These are phyloP conservation scores for Yarrowia bubula DNA, from an alignment of 805 yeast genomes.

Conservation along the genomic window DNA sequence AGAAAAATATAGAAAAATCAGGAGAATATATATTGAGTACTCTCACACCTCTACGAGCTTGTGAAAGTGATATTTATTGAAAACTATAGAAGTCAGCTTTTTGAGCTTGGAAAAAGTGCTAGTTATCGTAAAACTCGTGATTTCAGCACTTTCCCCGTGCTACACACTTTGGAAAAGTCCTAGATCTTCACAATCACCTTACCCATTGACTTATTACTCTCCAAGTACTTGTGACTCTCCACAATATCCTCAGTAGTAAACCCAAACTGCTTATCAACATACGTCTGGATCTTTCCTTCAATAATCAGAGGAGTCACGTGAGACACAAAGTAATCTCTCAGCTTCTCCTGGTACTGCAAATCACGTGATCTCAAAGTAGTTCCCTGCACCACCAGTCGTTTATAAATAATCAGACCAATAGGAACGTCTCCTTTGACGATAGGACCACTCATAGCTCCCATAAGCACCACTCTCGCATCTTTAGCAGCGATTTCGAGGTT, in stretches of 20 bases:
- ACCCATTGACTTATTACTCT: constrained; percentile 36
- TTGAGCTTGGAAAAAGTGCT: no score
- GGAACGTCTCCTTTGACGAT: constrained; percentile 30
- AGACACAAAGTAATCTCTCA: constrained; percentile 34
- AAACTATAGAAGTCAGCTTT: no score
- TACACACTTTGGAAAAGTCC: no score
- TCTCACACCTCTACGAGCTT: no score
- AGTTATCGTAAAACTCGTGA: no score
- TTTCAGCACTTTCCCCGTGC: no score
- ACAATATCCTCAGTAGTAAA: constrained; percentile 31
- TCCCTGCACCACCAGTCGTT: constrained; percentile 36
- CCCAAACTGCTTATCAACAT: constrained; percentile 33
- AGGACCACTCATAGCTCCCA: constrained; percentile 35
- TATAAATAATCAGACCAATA: constrained; percentile 33
- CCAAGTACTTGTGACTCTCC: constrained; percentile 37
- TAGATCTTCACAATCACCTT: constrained; percentile 34
- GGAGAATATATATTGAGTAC: no score
- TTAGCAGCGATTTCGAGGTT: constrained; percentile 34
- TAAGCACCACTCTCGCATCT: constrained; percentile 37
- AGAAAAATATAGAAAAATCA: no score
- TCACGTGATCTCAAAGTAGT: constrained; percentile 37
- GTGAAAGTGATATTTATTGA: no score
- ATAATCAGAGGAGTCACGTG: constrained; percentile 35
- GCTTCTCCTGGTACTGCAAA: constrained; percentile 33
- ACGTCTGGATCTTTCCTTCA: constrained; percentile 33